Percentiles rank a stretch among this genome's conserved stretches.
These are phyloP conservation scores for Gossypium anomalum DNA, from an alignment of 345 rosid genomes.

Conservation along the genomic window DNA sequence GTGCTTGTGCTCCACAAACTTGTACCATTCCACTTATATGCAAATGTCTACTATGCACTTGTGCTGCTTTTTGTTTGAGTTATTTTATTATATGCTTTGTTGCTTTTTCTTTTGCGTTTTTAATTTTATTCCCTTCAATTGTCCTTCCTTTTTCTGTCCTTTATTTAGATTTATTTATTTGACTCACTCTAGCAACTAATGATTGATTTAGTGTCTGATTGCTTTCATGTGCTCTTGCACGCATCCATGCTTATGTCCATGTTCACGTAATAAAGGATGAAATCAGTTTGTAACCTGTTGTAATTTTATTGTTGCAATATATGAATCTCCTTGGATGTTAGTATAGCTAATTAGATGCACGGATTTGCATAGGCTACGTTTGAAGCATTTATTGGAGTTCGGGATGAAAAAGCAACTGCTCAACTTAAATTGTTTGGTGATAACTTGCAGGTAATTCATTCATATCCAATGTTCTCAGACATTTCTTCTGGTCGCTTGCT, in stretches of 20 bases:
- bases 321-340: background rate
- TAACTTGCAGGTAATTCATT: constrained; percentile 55
- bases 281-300: background rate
- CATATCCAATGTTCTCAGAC: constrained; percentile 5
- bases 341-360: background rate
- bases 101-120: background rate
- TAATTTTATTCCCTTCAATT: background rate
- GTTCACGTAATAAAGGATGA: background rate
- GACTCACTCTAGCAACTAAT: background rate
- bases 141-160: background rate
- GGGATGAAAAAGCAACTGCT: constrained; percentile 80
- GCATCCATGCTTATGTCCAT: background rate
- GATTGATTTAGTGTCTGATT: background rate
- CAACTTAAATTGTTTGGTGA: constrained; percentile 83
- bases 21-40: background rate
- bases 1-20: background rate
- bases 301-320: background rate
- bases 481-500: constrained; percentile 1
- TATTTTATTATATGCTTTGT: background rate
- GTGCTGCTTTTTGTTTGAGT: background rate
- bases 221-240: background rate
- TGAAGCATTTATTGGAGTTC: constrained; percentile 82
- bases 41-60: background rate
- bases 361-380: constrained; percentile 60
- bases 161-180: background rate